Percentiles rank a stretch among this genome's conserved stretches.
phyloP scores from a whole-genome alignment of 2,329 filamentous ascomycete species.

The Corinectria fuckeliana region DNA sequence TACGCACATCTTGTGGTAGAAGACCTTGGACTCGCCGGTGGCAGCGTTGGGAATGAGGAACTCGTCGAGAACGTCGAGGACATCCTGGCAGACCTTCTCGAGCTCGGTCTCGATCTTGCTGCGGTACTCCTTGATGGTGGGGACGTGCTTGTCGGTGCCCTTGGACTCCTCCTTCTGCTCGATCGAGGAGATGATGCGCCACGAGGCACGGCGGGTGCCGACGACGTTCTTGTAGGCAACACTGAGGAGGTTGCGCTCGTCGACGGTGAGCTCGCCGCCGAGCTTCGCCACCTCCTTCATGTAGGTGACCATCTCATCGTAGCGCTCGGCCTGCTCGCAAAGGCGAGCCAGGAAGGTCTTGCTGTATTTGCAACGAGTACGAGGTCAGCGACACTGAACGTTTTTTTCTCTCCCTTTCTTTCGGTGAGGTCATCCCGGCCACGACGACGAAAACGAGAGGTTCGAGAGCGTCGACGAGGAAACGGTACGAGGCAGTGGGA shows the following conservation, averaged over 20 bases:
- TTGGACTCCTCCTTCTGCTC: constrained; percentile 99
- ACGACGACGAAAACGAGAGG: constrained; percentile 25
- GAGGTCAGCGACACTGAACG: constrained; percentile 36
- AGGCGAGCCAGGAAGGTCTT: constrained; percentile 99
- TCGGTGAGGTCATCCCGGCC: constrained; percentile 27
- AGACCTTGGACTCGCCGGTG: constrained; percentile 98
- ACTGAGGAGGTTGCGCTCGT: constrained; percentile 98
- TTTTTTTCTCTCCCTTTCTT: constrained; percentile 25
- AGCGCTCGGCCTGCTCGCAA: constrained; percentile 99
- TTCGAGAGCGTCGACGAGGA: constrained; percentile 19
- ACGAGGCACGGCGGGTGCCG: constrained; percentile 95
- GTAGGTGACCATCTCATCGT: constrained; percentile 99
- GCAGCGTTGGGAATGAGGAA: constrained; percentile 94
- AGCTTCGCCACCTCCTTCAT: constrained; percentile 99
- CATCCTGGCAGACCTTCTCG: constrained; percentile 97
- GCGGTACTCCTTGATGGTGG: constrained; percentile 94
- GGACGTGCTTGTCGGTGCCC: constrained; percentile 93
- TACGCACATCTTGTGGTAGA: constrained; percentile 99
- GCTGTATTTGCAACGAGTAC: constrained; percentile 58
- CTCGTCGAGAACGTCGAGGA: constrained; percentile 92
- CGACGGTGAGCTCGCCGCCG: constrained; percentile 82
- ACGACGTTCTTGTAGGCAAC: constrained; percentile 99
- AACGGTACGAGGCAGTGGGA: constrained; percentile 32
- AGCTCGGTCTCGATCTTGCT: constrained; percentile 98
- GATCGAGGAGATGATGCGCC: constrained; percentile 99